Conservation (phyloP, 208 protist genomes). For the Crithidia acanthocephali region DNA sequence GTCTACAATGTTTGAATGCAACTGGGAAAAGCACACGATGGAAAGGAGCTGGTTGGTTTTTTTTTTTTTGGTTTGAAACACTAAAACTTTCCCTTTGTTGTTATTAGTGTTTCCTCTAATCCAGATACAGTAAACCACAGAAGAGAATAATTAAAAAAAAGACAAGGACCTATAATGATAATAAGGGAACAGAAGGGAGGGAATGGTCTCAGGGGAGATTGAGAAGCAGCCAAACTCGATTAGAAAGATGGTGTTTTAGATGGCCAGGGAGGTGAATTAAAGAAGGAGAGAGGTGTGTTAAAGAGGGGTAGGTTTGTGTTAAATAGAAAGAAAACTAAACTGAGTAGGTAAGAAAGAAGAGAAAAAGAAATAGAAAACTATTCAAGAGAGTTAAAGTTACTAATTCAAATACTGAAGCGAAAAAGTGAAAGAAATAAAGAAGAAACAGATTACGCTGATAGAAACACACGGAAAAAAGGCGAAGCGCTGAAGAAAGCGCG, state of each 20-base stretch:
- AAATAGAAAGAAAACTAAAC: not conserved
- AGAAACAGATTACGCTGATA: not conserved
- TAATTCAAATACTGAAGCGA: not conserved
- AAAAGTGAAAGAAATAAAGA: not conserved
- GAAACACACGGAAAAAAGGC: too few species aligned
- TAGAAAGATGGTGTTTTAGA: not conserved
- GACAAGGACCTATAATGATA: too few species aligned
- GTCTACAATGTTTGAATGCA: too few species aligned
- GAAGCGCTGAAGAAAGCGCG: not conserved
- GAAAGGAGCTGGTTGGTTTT: constrained; percentile 4
- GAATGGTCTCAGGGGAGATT: too few species aligned
- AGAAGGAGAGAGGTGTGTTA: not conserved
- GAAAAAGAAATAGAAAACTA: constrained; percentile 1
- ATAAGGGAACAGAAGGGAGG: too few species aligned
- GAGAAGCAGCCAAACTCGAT: too few species aligned
- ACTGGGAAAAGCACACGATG: not conserved
- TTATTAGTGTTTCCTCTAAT: too few species aligned
- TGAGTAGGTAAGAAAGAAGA: not conserved
- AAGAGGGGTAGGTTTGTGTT: not conserved
- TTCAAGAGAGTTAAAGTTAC: too few species aligned
- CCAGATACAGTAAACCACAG: too few species aligned
- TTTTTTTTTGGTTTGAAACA: too few species aligned
- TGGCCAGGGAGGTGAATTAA: not conserved
- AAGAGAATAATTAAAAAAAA: too few species aligned
- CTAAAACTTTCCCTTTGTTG: too few species aligned